Evolutionary conservation across 768 basidiomycete species (phyloP).

Genomic region (Lentinus brumalis): DNA sequence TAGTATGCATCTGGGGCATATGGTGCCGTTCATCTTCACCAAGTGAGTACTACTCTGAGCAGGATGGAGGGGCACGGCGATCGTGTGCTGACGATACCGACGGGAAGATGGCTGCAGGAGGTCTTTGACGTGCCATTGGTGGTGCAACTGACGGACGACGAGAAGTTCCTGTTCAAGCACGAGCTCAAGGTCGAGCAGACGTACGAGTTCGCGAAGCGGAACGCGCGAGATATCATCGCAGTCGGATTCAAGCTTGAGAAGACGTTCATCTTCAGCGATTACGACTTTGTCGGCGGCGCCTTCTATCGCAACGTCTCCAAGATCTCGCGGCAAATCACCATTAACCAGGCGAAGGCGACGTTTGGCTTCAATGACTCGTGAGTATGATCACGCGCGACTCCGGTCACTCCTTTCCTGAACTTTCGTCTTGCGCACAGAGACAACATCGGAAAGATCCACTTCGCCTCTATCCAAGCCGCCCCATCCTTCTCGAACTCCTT

Average conservation of each 20-base stretch:
- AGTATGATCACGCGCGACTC: conserved; percentile 33
- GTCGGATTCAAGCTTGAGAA: conserved; percentile 89
- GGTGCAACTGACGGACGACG: conserved; percentile 98
- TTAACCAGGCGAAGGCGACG: conserved; percentile 90
- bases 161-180: conserved; percentile 98
- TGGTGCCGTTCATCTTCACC: conserved; percentile 96
- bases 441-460: conserved; percentile 98
- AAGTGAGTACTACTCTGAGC: conserved; percentile 57
- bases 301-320: conserved; percentile 96
- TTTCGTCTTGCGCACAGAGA: conserved; percentile 53
- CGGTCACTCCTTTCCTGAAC: not conserved
- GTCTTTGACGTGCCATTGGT: conserved; percentile 95
- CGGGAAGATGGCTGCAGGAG: conserved; percentile 88
- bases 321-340: conserved; percentile 90
- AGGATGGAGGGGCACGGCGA: not conserved
- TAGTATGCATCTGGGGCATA: conserved; percentile 97
- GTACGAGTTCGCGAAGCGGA: conserved; percentile 75
- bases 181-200: conserved; percentile 90
- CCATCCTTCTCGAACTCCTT: conserved; percentile 98
- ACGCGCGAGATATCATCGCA: conserved; percentile 96
- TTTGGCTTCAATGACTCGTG: conserved; percentile 98
- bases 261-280: conserved; percentile 97
- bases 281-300: conserved; percentile 84
- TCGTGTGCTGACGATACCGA: not conserved
- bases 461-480: conserved; percentile 92